Evolutionary conservation across 495 filamentous ascomycete genomes (phyloP).

Genomic region (Podospora pseudopauciseta): DNA sequence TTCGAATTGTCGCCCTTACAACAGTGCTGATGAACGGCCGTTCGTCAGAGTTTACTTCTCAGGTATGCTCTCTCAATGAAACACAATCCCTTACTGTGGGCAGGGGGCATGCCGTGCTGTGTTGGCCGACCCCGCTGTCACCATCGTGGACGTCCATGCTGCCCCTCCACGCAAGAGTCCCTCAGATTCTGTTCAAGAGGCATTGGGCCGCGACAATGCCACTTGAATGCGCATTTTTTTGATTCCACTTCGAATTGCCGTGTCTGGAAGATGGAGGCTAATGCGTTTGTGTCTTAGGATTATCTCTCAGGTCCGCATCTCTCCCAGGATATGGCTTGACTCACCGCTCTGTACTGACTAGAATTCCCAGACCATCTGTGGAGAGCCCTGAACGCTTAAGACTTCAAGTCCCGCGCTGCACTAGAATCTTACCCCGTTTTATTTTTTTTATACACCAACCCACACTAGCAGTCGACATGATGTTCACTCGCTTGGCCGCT

Average conservation of each 20-base stretch:
- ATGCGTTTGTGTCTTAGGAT: slow-evolving; percentile 56
- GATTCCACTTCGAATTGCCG: slow-evolving; percentile 4
- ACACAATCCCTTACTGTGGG: neutral
- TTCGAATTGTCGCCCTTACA: slow-evolving; percentile 30
- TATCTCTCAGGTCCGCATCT: slow-evolving; percentile 79
- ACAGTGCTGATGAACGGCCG: slow-evolving; percentile 90
- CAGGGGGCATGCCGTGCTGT: neutral
- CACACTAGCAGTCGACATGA: slow-evolving; percentile 32
- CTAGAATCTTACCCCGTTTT: slow-evolving; percentile 21
- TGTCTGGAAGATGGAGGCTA: slow-evolving; percentile 25
- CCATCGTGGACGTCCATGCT: neutral
- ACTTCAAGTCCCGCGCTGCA: slow-evolving; percentile 18
- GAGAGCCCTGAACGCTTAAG: slow-evolving; percentile 66
- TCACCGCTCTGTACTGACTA: slow-evolving; percentile 47
- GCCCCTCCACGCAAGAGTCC: neutral
- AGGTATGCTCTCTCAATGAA: slow-evolving; percentile 54
- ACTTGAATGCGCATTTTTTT: neutral
- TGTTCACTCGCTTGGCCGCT: slow-evolving; percentile 66
- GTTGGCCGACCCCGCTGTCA: slow-evolving; percentile 9
- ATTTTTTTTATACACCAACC: slow-evolving; percentile 15
- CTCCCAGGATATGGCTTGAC: slow-evolving; percentile 30
- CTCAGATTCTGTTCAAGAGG: neutral
- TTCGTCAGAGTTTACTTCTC: slow-evolving; percentile 91
- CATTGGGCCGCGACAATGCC: neutral
- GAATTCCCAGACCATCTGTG: slow-evolving; percentile 81